phyloP scores from a whole-genome alignment of 2,329 filamentous ascomycete species.

The Alternaria triticimaculans region DNA sequence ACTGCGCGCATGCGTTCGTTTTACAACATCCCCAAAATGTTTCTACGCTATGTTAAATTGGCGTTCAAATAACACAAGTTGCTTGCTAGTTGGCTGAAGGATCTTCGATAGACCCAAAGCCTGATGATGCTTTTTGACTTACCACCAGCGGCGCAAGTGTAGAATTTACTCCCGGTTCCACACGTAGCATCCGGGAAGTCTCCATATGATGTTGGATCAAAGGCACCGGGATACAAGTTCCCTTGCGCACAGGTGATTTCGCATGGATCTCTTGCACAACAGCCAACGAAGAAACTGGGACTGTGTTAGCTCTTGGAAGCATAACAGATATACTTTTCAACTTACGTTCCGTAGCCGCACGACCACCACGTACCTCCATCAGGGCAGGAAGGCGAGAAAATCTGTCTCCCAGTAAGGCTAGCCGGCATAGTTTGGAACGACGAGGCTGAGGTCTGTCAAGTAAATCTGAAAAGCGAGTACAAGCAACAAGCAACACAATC shows the following conservation, averaged over 20 bases:
- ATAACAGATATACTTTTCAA: neutral
- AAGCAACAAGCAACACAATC: neutral
- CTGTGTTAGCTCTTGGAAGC: neutral
- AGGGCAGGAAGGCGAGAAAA: constrained; percentile 44
- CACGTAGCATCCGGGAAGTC: constrained; percentile 43
- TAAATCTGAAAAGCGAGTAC: neutral
- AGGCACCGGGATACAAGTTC: constrained; percentile 41
- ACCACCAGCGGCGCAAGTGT: constrained; percentile 39
- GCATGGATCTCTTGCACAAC: constrained; percentile 48
- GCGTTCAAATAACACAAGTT: neutral
- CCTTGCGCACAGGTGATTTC: constrained; percentile 41
- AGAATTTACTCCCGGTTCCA: constrained; percentile 36
- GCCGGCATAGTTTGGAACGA: neutral
- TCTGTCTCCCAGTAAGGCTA: constrained; percentile 14
- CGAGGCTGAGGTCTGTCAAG: neutral
- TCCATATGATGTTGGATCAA: constrained; percentile 39
- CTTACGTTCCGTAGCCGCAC: constrained; percentile 34
- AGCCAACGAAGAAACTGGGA: constrained; percentile 44
- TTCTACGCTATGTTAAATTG: neutral
- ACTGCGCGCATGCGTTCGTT: constrained; percentile 42
- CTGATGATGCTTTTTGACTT: neutral
- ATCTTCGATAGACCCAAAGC: neutral
- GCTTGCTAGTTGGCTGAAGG: neutral
- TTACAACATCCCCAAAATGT: constrained; percentile 51
- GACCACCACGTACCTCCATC: constrained; percentile 45